Conservation (phyloP, 1,284 basidiomycete species). For the Cryptococcus jaspeensis region DNA sequence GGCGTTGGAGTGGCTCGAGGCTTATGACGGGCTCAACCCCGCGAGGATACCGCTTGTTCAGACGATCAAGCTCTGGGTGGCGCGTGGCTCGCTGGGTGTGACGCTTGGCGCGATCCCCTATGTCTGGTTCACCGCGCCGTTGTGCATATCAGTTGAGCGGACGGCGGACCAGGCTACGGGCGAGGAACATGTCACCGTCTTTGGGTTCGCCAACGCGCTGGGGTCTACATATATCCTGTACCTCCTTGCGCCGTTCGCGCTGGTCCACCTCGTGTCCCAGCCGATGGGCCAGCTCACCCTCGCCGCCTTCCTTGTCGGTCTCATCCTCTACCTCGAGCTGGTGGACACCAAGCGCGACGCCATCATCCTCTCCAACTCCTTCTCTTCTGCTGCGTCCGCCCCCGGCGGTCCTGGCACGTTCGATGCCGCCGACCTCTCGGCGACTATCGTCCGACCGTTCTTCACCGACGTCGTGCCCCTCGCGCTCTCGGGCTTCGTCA, state of each 20-base stretch:
- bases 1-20: conserved; percentile 74
- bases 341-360: conserved; percentile 76
- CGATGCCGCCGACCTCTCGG: conserved; percentile 51
- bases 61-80: conserved; percentile 61
- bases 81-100: conserved; percentile 60
- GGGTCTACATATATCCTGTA: conserved; percentile 85
- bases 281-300: conserved; percentile 79
- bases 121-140: conserved; percentile 68
- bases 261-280: conserved; percentile 68
- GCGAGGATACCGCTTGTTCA: conserved; percentile 54
- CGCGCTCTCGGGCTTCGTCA: conserved; percentile 69
- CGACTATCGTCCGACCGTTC: conserved; percentile 49
- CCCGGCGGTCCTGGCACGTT: conserved; percentile 32
- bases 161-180: conserved; percentile 40
- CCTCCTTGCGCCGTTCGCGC: conserved; percentile 63
- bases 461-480: conserved; percentile 72
- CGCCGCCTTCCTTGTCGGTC: conserved; percentile 61
- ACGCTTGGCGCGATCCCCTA: conserved; percentile 59
- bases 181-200: conserved; percentile 62
- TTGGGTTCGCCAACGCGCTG: conserved; percentile 87
- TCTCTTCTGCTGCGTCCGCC: conserved; percentile 29
- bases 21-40: conserved; percentile 41
- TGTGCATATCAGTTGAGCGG: conserved; percentile 66
- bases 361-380: conserved; percentile 52
- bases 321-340: conserved; percentile 72